phyloP scores from a whole-genome alignment of 768 basidiomycete genomes.

The Trametes punicea region DNA sequence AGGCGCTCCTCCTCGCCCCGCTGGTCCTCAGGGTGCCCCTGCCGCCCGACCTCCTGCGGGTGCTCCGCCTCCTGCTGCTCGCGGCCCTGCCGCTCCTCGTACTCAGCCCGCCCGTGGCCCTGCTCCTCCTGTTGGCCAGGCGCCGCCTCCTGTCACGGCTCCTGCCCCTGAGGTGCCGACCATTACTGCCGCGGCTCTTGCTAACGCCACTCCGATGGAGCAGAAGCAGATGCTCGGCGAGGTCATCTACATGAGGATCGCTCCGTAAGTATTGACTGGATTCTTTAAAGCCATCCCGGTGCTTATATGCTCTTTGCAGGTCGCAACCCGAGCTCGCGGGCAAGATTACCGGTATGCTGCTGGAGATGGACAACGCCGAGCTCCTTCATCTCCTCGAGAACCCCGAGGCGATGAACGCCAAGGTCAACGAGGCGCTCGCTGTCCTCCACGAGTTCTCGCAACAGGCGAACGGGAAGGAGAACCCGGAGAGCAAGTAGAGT shows the following conservation, averaged over 20 bases:
- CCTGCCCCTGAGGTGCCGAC: constrained; percentile 49
- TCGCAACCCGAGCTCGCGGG: constrained; percentile 92
- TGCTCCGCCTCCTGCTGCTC: constrained; percentile 43
- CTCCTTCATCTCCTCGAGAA: constrained; percentile 85
- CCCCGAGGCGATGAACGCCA: constrained; percentile 77
- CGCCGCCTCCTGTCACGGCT: constrained; percentile 36
- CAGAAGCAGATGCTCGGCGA: constrained; percentile 99
- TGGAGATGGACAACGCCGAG: constrained; percentile 98
- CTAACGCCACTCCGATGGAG: constrained; percentile 64
- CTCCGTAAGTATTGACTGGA: constrained; percentile 54
- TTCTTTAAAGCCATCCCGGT: constrained; percentile 4
- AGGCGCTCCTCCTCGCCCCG: constrained; percentile 53
- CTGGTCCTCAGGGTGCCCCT: constrained; percentile 49
- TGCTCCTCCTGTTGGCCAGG: constrained; percentile 29
- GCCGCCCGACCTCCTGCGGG: constrained; percentile 52
- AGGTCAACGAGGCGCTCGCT: constrained; percentile 87
- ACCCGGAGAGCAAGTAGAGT: constrained; percentile 27
- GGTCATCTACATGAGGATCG: constrained; percentile 90
- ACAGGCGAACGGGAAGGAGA: constrained; percentile 29
- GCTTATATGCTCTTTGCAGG: constrained; percentile 35
- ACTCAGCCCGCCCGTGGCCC: constrained; percentile 26
- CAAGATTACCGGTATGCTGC: constrained; percentile 97
- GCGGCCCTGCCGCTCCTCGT: constrained; percentile 32
- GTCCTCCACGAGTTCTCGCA: constrained; percentile 84
- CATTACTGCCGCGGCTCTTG: constrained; percentile 61